Base-by-base conservation (phyloP, 140 eudicot species). In the Ambrosia hybrid region DNA sequence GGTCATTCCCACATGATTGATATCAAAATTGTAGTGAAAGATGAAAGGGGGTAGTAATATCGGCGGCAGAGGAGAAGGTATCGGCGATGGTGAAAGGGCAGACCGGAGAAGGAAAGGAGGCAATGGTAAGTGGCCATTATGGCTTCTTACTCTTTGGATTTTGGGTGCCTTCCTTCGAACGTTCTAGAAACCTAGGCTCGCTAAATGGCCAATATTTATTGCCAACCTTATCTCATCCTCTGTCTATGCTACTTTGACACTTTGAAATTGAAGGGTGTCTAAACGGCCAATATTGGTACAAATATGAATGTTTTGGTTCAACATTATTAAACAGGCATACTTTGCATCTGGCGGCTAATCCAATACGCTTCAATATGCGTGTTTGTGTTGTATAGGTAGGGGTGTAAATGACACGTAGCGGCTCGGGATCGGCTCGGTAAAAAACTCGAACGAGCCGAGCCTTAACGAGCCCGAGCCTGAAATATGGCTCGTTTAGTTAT, bases 121-220 rank as follows among this genome's bases (percentile, higher is more conserved):
- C n/a, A n/a, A 66, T 63, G 72, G 79, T 48, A 10, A 21, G 63
- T 39, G 59, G 12, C 4, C 1, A 10, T 46, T 10, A 7, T 46
- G 26, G 26, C 26, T 21, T 21, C 26, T 0, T 21, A 1, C 12
- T 46, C 53, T 39, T 43, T 13, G 56, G 56, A 61, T 16, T 11
- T 26, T n/a, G 48, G 78, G 66, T 46, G 10, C 26, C 26, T 21
- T 21, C 14, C 62, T 48, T 17, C 65, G 76, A 69, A 76, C 36
- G 51, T 76, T 76, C 76, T 69, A 59, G 81, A 76, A 76, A 67
- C 26, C 26, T 21, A 21, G 26, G 26, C 26, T 21, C 26, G 26
- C 66, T 30, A 69, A 38, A 69, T 33, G 63, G 63, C 73, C 62
- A 45, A 21, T 21, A 21, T 21, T 57, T 39, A 72, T 39, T 45